Base-by-base conservation (phyloP, 2,329 filamentous ascomycete genomes). In the Colletotrichum sp. region DNA sequence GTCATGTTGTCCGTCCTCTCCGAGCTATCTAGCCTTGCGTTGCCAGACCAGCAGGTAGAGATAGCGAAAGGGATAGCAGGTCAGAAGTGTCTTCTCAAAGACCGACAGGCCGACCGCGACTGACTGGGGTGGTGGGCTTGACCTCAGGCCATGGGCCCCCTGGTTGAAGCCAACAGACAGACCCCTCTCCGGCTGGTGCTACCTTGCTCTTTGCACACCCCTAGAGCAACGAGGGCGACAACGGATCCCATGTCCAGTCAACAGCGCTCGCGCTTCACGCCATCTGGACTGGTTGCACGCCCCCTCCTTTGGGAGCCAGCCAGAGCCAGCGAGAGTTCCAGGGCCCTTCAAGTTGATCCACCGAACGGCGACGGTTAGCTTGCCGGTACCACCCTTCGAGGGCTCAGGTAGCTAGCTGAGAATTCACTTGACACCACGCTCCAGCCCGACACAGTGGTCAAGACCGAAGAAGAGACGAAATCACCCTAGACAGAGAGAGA, bases 151-250 rank as follows among this genome's bases (percentile, higher is more conserved):
- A 75, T 67, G 54, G 69, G 38, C 54, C 51, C 70, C 73, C 73
- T 54, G 61, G 70, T 54, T 66, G 29, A 51, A 33, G 64, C 47
- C 69, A 73, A 72, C 72, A 69, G 65, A 72, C 72, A 69, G 59
- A 64, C 72, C 73, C 73, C 70, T 70, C 73, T 65, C 57, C 31
- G 61, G 16, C 77, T 78, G 77, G 81, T 82, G 78, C 78, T 78
- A 83, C 81, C 55, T 77, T 81, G 81, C 77, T 82, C 73, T 76
- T 78, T 72, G 72, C 80, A 80, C 80, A 76, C 80, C 73, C 62
- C 71, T 62, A 16, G 36, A 27, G 36, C 38, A 43, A 55, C n/a
- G 27, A 66, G 31, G 43, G 54, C 59, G 51, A 73, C 70, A 59
- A 73, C 59, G 66, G 67, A 65, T 36, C 66, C 58, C 51, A 69